Conservation (phyloP, 148 eudicot genomes). For the Polygonum maritimum region DNA sequence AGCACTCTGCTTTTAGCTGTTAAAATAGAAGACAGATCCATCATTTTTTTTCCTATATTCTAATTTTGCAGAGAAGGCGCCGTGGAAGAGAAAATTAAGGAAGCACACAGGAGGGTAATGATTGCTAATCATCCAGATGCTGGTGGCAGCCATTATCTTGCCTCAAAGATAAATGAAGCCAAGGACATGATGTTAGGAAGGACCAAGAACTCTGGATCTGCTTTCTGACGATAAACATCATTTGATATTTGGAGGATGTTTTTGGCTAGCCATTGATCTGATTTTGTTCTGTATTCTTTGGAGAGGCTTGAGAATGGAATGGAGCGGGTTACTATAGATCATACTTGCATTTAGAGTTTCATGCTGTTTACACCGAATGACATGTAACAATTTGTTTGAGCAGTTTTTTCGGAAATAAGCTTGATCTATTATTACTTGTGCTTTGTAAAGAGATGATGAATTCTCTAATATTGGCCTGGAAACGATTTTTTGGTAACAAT, state of each 20-base stretch:
- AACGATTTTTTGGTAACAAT: not conserved
- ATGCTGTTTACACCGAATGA: not conserved
- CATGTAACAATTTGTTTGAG: not conserved
- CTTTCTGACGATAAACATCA: conserved; percentile 18
- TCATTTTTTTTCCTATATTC: not conserved
- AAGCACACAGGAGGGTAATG: conserved; percentile 57
- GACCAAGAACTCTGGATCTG: conserved; percentile 35
- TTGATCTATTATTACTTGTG: not conserved
- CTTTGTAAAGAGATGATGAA: not conserved
- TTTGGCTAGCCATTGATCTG: not conserved
- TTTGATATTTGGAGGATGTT: not conserved
- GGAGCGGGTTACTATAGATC: not conserved
- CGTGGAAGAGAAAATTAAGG: conserved; percentile 34
- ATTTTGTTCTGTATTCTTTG: conserved; percentile 2
- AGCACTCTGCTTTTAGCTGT: not conserved
- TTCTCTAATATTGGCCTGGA: not conserved
- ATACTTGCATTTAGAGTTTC: not conserved
- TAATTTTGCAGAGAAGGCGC: conserved; percentile 33
- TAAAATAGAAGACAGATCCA: not conserved
- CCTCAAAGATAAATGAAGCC: conserved; percentile 59
- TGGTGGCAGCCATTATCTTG: conserved; percentile 63
- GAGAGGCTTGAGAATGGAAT: not conserved
- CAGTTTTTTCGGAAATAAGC: not conserved
- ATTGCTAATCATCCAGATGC: conserved; percentile 62
- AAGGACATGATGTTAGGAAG: conserved; percentile 46